Evolutionary conservation across 1,139 yeast species (phyloP), one percentile per base, ranked within the genome.

Genomic region (Yamadazyma oceani): DNA sequence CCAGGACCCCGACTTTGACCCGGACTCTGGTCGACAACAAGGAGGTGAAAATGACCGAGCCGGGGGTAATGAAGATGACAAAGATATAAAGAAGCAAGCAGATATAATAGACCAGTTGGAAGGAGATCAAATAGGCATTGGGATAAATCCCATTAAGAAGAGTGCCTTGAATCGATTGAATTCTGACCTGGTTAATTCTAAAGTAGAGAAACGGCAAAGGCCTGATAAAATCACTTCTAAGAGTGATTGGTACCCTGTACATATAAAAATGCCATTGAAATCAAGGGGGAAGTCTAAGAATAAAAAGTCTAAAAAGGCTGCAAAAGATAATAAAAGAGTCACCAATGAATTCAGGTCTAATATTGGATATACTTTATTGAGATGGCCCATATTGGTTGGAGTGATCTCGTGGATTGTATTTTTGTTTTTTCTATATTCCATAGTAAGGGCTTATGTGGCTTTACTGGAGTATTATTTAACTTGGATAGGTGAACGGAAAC

Each of bases 231-330:
- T 83, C 35, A 57, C 76, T 0, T 80, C 88, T 2, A 73, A 75
- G 48, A 77, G 75, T 46, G 89, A 83, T 54, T 82, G 89, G 90
- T 75, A 75, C 14, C 89, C 89, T 0, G 63, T 80, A 6, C 45
- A 46, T 37, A 28, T 36, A 23, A 36, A 41, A 13, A 38, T 31
- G 40, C 17, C 39, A 7, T 10, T 10, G 21, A 17, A 12, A 8
- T 19, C 21, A 5, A 19, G 23, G 11, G n/a, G 26, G 26, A 11
- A 24, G 13, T 24, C 13, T 10, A 24, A 24, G 25, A 15, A 19
- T 19, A 19, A 19, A 6, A 19, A 19, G 21, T 19, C 21, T 6
- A 19, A 25, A 30, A 29, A n/a, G n/a, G n/a, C n/a, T n/a, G n/a
- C n/a, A n/a, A n/a, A n/a, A n/a, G n/a, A n/a, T n/a, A 35, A 31